Percentiles rank a stretch among this genome's conserved stretches.
phyloP scores from a whole-genome alignment of 1,284 basidiomycete genomes.

The Puccinia polysora region DNA sequence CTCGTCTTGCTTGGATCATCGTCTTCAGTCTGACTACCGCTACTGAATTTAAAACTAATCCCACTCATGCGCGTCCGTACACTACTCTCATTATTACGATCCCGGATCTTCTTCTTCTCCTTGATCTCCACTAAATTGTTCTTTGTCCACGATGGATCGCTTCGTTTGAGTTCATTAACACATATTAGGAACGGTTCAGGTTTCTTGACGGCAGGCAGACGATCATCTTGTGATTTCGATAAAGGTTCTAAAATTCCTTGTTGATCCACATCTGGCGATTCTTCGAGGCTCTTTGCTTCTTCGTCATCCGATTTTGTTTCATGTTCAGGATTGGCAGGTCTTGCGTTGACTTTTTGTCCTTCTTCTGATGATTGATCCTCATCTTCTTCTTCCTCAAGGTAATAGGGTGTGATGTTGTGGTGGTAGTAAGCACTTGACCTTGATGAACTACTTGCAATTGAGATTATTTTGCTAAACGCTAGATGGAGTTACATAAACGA shows the following conservation, averaged over 20 bases:
- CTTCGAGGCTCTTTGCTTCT: background rate
- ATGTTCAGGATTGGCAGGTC: no score
- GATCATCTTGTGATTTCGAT: background rate
- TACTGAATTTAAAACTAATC: background rate
- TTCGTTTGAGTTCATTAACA: background rate
- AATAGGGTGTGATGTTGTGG: constrained; percentile 5
- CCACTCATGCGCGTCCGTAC: background rate
- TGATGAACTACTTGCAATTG: background rate
- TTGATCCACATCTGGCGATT: background rate
- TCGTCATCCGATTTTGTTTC: background rate
- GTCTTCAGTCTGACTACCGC: background rate
- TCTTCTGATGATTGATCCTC: background rate
- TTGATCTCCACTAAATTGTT: background rate
- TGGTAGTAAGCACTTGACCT: background rate
- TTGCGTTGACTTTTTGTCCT: no score
- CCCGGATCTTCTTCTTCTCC: background rate
- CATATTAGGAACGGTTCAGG: background rate
- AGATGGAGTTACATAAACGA: no score
- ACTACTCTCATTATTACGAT: background rate
- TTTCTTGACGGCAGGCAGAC: background rate
- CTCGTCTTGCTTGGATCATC: background rate
- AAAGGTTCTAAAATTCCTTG: background rate
- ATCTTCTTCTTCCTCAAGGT: background rate
- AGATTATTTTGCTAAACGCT: constrained; percentile 8
- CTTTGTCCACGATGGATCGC: background rate